These are phyloP conservation scores for Claviceps sp. DNA, from an alignment of 2,329 filamentous ascomycete genomes.

Conservation along the genomic window DNA sequence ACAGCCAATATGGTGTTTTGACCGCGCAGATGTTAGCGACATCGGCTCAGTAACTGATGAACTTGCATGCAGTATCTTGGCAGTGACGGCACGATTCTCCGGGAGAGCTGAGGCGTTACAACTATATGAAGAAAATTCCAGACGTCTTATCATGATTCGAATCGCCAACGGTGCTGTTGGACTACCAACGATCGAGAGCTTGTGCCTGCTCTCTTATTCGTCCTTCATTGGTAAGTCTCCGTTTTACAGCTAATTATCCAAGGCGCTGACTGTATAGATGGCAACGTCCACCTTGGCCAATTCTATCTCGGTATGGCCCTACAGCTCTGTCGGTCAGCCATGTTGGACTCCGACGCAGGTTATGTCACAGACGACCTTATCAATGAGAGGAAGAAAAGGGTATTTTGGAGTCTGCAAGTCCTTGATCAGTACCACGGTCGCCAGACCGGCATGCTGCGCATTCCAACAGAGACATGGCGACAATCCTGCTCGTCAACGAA, in stretches of 20 bases:
- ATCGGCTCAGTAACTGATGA: slow-evolving; percentile 23
- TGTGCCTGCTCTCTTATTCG: slow-evolving; percentile 36
- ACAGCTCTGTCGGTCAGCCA: slow-evolving; percentile 36
- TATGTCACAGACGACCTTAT: slow-evolving; percentile 22
- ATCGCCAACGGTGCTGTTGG: slow-evolving; percentile 37
- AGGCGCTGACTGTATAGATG: slow-evolving; percentile 21
- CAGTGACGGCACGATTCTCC: slow-evolving; percentile 25
- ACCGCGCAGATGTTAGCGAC: slow-evolving; percentile 26
- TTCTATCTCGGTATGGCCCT: slow-evolving; percentile 36
- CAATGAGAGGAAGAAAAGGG: slow-evolving; percentile 31
- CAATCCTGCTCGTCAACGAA: slow-evolving; percentile 17
- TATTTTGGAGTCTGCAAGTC: slow-evolving; percentile 38
- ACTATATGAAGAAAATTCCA: slow-evolving; percentile 25
- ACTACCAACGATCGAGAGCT: slow-evolving; percentile 34
- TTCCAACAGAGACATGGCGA: slow-evolving; percentile 28
- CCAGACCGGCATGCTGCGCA: slow-evolving; percentile 28
- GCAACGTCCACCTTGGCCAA: slow-evolving; percentile 32
- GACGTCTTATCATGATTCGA: slow-evolving; percentile 31
- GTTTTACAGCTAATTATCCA: not conserved
- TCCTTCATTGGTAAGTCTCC: slow-evolving; percentile 30
- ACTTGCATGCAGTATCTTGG: slow-evolving; percentile 27
- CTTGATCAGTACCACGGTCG: slow-evolving; percentile 36
- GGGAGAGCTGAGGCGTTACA: slow-evolving; percentile 20
- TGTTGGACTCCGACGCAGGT: slow-evolving; percentile 28
- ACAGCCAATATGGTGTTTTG: slow-evolving; percentile 32